phyloP scores from a whole-genome alignment of 208 protist genomes.

The Crithidia bombi region DNA sequence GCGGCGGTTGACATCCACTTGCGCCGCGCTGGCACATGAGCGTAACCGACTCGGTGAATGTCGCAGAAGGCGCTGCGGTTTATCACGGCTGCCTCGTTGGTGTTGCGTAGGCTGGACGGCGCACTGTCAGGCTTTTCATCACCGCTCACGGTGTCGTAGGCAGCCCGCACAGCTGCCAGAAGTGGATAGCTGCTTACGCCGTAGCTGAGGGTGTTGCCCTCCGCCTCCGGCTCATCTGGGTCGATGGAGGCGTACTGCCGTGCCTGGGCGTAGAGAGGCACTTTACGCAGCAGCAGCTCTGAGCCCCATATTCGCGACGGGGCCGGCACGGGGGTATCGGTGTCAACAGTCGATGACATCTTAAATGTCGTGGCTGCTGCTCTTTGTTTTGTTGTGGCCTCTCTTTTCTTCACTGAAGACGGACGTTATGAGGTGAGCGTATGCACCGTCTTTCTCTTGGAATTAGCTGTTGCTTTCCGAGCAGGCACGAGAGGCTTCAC shows the following conservation, averaged over 20 bases:
- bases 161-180: constrained; percentile 30
- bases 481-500: no score
- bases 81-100: not conserved
- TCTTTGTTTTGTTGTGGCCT: no score
- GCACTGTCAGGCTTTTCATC: not conserved
- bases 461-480: no score
- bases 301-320: constrained; percentile 38
- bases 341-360: constrained; percentile 3
- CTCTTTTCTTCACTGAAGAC: no score
- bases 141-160: constrained; percentile 14
- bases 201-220: constrained; percentile 66
- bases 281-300: constrained; percentile 58
- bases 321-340: not conserved
- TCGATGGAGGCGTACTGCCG: constrained; percentile 31
- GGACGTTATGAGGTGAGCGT: no score
- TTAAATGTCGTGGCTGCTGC: no score
- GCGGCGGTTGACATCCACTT: constrained; percentile 18
- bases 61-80: constrained; percentile 31
- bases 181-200: constrained; percentile 57
- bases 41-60: constrained; percentile 26
- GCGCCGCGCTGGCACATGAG: constrained; percentile 25
- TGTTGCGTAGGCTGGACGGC: not conserved
- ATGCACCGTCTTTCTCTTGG: no score
- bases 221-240: constrained; percentile 43
- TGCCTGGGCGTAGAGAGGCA: constrained; percentile 58